Conservation (phyloP, 192 early-diverging fungal genomes). For the Spinellus fusiger region DNA sequence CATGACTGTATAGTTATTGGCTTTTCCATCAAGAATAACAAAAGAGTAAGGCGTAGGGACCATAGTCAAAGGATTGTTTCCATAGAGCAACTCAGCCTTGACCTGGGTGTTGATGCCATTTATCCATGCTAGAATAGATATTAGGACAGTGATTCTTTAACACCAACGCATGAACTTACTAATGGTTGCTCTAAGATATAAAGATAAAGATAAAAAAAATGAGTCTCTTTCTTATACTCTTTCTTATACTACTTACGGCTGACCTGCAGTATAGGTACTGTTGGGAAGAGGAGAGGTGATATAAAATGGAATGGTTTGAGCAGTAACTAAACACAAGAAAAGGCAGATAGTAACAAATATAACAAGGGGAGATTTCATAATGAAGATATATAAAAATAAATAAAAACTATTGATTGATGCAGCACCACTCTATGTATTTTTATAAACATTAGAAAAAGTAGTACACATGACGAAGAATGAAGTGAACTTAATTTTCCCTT, state of each 20-base stretch:
- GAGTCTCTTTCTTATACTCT: background rate
- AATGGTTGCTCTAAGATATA: background rate
- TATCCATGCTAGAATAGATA: background rate
- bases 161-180: background rate
- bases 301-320: conserved; percentile 22
- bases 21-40: background rate
- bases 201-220: background rate
- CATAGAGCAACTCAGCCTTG: background rate
- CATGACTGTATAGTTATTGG: background rate
- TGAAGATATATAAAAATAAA: too few relatives aligned
- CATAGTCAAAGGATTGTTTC: conserved; percentile 5
- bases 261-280: conserved; percentile 15
- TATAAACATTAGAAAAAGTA: too few relatives aligned
- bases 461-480: too few relatives aligned
- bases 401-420: too few relatives aligned
- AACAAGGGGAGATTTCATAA: too few relatives aligned
- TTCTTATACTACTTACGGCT: conserved; percentile 1
- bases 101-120: conserved; percentile 10
- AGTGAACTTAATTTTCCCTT: too few relatives aligned
- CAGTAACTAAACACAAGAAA: conserved; percentile 3
- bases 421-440: too few relatives aligned
- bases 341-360: conserved; percentile 10
- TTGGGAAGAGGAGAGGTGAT: conserved; percentile 22
- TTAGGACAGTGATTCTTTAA: background rate
- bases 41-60: background rate